Conservation (phyloP, 1,284 basidiomycete species). For the Puccinia triticina region DNA sequence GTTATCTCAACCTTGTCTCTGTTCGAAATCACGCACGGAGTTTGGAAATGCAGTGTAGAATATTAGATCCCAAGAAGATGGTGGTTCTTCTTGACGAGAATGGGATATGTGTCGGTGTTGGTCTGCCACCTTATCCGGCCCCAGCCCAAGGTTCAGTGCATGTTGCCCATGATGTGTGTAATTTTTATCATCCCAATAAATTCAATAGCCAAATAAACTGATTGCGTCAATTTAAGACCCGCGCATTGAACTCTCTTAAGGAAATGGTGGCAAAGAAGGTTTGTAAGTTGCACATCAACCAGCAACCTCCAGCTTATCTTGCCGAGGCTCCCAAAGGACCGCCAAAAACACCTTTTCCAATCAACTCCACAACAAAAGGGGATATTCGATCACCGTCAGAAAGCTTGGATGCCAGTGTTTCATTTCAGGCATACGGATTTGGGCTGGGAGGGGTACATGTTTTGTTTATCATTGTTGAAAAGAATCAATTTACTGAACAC, state of each 20-base stretch:
- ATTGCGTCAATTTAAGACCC: not conserved
- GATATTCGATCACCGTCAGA: not conserved
- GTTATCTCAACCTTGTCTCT: no score
- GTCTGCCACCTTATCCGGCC: no score
- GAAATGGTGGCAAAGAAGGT: not conserved
- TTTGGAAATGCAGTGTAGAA: no score
- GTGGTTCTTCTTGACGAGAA: no score
- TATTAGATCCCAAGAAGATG: no score
- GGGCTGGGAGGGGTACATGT: no score
- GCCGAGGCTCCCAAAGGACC: not conserved
- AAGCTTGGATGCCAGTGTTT: not conserved
- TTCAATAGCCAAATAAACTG: not conserved
- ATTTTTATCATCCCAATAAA: not conserved
- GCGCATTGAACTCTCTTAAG: not conserved
- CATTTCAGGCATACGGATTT: no score
- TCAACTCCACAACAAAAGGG: not conserved
- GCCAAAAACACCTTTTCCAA: not conserved
- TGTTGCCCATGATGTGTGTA: not conserved
- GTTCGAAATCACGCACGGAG: no score
- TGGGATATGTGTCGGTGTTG: no score
- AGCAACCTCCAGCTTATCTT: not conserved
- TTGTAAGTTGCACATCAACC: not conserved
- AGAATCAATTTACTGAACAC: no score
- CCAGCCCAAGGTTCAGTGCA: no score
- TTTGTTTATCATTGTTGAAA: no score